Evolutionary conservation across 129 eudicot species (phyloP).

Genomic region (Chrysanthemum lavandulifolium): DNA sequence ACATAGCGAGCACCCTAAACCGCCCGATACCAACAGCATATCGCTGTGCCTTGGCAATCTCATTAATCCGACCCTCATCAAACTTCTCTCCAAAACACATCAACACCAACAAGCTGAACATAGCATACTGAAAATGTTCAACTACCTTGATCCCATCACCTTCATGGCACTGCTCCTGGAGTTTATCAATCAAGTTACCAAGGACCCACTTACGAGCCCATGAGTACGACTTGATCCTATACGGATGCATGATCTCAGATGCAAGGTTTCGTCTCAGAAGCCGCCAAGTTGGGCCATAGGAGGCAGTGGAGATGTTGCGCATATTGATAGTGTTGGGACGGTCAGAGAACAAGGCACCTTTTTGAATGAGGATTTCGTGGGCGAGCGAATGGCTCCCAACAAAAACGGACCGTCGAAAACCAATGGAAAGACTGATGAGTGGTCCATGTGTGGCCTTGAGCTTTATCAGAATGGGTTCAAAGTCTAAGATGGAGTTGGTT

Average conservation of each 20-base stretch:
- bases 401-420: conserved; percentile 33
- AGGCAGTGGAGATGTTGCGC: conserved; percentile 26
- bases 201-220: conserved; percentile 37
- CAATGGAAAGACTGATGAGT: conserved; percentile 45
- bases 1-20: conserved; percentile 32
- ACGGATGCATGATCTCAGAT: conserved; percentile 30
- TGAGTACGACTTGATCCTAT: conserved; percentile 19
- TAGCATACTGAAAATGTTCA: conserved; percentile 53
- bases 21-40: conserved; percentile 22
- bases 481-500: background rate
- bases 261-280: conserved; percentile 32
- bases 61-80: conserved; percentile 38
- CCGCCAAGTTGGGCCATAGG: conserved; percentile 38
- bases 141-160: conserved; percentile 29
- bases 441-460: conserved; percentile 31
- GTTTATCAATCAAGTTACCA: conserved; percentile 7
- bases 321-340: conserved; percentile 32
- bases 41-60: conserved; percentile 35
- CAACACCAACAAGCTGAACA: conserved; percentile 50
- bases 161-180: background rate
- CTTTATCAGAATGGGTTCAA: conserved; percentile 13
- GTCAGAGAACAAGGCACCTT: conserved; percentile 56
- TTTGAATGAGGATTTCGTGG: conserved; percentile 48
- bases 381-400: conserved; percentile 40
- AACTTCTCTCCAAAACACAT: conserved; percentile 78